Conservation (phyloP, 1,139 yeast genomes). For the Magnusiomyces suaveolens region DNA sequence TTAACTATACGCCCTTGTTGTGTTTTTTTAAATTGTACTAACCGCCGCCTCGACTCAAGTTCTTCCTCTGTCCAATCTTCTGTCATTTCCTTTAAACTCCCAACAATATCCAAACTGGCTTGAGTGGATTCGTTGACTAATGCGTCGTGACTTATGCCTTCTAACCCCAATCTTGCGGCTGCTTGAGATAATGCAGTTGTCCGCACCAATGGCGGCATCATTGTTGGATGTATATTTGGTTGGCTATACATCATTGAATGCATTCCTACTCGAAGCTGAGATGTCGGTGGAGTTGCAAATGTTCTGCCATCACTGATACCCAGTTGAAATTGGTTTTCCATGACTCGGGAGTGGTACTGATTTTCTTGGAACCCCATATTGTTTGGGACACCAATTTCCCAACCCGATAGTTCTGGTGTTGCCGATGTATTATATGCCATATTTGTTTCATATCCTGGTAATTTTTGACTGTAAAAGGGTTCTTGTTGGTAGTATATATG, state of each 20-base stretch:
- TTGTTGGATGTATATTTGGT: conserved; percentile 2
- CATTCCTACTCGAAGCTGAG: conserved; percentile 7
- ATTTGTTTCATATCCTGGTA: neutral
- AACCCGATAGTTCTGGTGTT: conserved; percentile 1
- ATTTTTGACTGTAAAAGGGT: neutral
- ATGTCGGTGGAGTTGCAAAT: conserved; percentile 3
- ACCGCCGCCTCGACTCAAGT: conserved; percentile 28
- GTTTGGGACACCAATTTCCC: conserved; percentile 1
- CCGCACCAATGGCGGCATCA: conserved; percentile 24
- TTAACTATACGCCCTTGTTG: conserved; percentile 32
- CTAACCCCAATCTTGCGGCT: conserved; percentile 22
- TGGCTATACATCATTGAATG: conserved; percentile 11
- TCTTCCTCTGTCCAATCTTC: conserved; percentile 30
- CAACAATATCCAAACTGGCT: conserved; percentile 29
- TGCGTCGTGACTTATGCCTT: conserved; percentile 15
- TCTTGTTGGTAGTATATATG: conserved; percentile 2
- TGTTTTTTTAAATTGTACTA: conserved; percentile 29
- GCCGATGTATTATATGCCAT: neutral
- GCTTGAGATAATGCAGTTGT: conserved; percentile 27
- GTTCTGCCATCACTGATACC: neutral
- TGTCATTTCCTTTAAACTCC: conserved; percentile 31
- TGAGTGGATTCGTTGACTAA: conserved; percentile 19
- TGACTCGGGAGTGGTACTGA: conserved; percentile 1
- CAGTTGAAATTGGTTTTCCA: neutral
- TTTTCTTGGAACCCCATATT: neutral